Evolutionary conservation across 2,329 filamentous ascomycete species (phyloP).

Genomic region (Penicillium rolfsii): DNA sequence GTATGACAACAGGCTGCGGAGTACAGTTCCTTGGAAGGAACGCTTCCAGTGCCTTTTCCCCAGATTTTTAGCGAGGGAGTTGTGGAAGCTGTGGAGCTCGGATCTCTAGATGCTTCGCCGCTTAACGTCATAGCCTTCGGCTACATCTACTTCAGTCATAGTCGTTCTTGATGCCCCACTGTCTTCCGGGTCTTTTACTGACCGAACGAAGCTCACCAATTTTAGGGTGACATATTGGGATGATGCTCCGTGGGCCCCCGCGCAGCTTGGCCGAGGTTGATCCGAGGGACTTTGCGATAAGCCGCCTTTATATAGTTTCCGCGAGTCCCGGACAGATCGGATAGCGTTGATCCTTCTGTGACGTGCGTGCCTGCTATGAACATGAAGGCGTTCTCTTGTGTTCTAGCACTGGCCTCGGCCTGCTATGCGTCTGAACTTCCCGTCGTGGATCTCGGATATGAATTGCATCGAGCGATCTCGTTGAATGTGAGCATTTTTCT

Average conservation of each 20-base stretch:
- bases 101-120: constrained; percentile 1
- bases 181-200: background rate
- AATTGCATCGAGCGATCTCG: constrained; percentile 51
- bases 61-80: background rate
- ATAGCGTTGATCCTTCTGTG: background rate
- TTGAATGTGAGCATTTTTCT: constrained; percentile 20
- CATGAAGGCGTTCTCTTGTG: constrained; percentile 11
- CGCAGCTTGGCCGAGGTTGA: constrained; percentile 1
- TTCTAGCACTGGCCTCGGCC: constrained; percentile 22
- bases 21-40: background rate
- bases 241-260: background rate
- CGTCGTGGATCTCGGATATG: constrained; percentile 59
- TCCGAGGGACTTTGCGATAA: background rate
- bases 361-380: constrained; percentile 1
- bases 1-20: background rate
- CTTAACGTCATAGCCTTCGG: constrained; percentile 4
- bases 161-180: background rate
- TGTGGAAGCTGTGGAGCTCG: background rate
- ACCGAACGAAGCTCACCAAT: background rate
- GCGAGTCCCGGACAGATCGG: background rate
- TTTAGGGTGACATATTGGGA: background rate
- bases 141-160: background rate
- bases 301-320: constrained; percentile 7
- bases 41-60: background rate
- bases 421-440: constrained; percentile 31